Base-by-base conservation (phyloP, 73 alveolate species). In the Blepharisma stoltei region DNA sequence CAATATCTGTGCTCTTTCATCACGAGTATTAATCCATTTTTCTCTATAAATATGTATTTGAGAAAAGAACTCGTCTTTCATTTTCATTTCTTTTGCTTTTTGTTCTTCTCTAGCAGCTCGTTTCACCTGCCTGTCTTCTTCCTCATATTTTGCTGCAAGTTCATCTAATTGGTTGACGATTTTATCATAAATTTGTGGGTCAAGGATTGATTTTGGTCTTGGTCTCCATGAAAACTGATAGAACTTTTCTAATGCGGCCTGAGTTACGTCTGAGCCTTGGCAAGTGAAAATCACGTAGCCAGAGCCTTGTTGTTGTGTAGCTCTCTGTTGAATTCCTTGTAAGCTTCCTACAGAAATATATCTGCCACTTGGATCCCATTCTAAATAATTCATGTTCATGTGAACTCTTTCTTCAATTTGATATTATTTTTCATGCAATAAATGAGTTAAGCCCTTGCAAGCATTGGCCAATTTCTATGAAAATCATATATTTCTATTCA, bases 311-410 rank as follows among this genome's bases (percentile, higher is more conserved):
- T 38, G 55, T 32, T 32, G 41, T 11, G 67, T 18, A 38, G n/a
- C n/a, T n/a, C 20, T 23, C 9, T 18, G 14, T 69, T 69, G 11
- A 23, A 69, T 7, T 69, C 45, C 65, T 14, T 9, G 20, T 1
- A 53, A 9, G n/a, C 20, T 46, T 18, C 46, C 21, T 9, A 46
- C 65, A 4, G 43, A 18, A 69, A 69, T 47, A 46, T 44, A 69
- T 20, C 79, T 0, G 11, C 79, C 79, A 69, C 67, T 44, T 14
- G 79, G 79, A 43, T 69, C 79, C 79, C 79, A 69, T 43, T 69
- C 67, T 43, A 69, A n/a, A 44, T 69, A n/a, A 53, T 23, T 69
- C 67, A 38, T n/a, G 9, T 25, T 25, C 11, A 7, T 46, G 5
- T 69, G 45, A 44, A 21, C 45, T 5, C 55, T 69, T 69, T 38